Conservation (phyloP, 2,329 filamentous ascomycete species). For the Xylaria sp. region DNA sequence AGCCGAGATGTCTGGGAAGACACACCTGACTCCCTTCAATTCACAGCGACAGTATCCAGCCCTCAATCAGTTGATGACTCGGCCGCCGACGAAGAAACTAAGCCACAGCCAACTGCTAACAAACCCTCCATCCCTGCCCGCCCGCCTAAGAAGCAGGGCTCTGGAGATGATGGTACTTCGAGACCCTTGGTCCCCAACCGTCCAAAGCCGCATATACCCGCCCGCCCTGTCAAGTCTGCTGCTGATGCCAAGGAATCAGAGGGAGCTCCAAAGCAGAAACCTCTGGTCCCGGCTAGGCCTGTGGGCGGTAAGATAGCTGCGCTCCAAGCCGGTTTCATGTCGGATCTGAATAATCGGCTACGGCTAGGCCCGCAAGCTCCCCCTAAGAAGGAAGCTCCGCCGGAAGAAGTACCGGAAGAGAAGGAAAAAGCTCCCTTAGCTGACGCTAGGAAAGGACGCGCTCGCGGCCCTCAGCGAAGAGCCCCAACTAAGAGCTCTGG, state of each 20-base stretch:
- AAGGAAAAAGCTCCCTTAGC: conserved; percentile 81
- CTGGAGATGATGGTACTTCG: conserved; percentile 49
- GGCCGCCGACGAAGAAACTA: conserved; percentile 58
- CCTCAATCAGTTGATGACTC: conserved; percentile 57
- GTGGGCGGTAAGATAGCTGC: conserved; percentile 88
- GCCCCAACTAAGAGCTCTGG: conserved; percentile 65
- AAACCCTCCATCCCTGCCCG: conserved; percentile 73
- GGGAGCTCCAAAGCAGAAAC: conserved; percentile 76
- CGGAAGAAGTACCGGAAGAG: conserved; percentile 64
- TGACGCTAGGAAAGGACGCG: conserved; percentile 90
- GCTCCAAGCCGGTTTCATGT: conserved; percentile 91
- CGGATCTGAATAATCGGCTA: conserved; percentile 89
- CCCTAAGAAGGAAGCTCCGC: conserved; percentile 76
- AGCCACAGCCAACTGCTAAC: conserved; percentile 49
- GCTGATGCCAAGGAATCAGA: conserved; percentile 56
- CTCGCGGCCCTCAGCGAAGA: conserved; percentile 85
- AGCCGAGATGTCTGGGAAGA: conserved; percentile 97
- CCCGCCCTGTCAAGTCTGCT: conserved; percentile 56
- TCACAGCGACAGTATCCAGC: conserved; percentile 77
- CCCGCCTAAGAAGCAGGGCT: conserved; percentile 54
- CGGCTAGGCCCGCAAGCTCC: conserved; percentile 82
- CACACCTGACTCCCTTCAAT: conserved; percentile 81
- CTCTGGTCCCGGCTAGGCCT: conserved; percentile 81
- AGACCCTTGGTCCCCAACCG: conserved; percentile 63
- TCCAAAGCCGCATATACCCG: conserved; percentile 70